Percentiles rank a stretch among this genome's conserved stretches.
phyloP scores from a whole-genome alignment of 2,329 filamentous ascomycete genomes.

The Fusarium kyushuense region DNA sequence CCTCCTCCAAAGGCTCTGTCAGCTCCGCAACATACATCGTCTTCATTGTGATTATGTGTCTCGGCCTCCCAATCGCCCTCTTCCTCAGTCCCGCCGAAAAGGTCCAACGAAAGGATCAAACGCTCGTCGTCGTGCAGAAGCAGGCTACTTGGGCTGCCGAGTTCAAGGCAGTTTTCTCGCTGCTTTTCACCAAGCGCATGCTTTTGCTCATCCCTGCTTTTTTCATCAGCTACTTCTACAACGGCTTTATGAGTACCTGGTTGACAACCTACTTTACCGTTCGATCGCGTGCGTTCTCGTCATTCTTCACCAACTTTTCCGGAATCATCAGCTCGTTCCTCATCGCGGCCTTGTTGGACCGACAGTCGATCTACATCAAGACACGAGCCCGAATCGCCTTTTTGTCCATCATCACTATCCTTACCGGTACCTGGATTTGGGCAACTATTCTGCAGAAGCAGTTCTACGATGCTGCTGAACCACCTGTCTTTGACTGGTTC shows the following conservation, averaged over 20 bases:
- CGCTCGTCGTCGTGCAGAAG: constrained; percentile 6
- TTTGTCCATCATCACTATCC: background rate
- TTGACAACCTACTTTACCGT: constrained; percentile 24
- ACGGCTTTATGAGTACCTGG: constrained; percentile 26
- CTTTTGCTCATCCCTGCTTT: constrained; percentile 26
- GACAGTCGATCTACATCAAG: constrained; percentile 38
- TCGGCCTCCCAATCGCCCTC: constrained; percentile 4
- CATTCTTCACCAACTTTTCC: constrained; percentile 21
- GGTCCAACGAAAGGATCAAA: constrained; percentile 23
- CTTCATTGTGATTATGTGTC: constrained; percentile 27
- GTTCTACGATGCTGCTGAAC: constrained; percentile 26
- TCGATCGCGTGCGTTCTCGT: constrained; percentile 21
- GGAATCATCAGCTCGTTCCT: constrained; percentile 23
- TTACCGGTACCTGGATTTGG: constrained; percentile 35
- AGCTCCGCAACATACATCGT: constrained; percentile 29
- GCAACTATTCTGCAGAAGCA: constrained; percentile 34
- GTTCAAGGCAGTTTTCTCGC: constrained; percentile 26
- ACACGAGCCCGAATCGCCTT: constrained; percentile 28
- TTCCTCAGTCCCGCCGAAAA: constrained; percentile 13
- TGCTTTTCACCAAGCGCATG: constrained; percentile 27
- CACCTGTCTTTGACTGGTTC: constrained; percentile 36
- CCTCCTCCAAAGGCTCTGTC: constrained; percentile 12
- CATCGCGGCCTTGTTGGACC: constrained; percentile 16
- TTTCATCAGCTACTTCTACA: constrained; percentile 27
- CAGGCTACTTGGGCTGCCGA: constrained; percentile 24